Percentiles rank a stretch among this genome's conserved stretches.
Conservation (phyloP, 176 grass and related monocot species). For the Eragrostis curvula region DNA sequence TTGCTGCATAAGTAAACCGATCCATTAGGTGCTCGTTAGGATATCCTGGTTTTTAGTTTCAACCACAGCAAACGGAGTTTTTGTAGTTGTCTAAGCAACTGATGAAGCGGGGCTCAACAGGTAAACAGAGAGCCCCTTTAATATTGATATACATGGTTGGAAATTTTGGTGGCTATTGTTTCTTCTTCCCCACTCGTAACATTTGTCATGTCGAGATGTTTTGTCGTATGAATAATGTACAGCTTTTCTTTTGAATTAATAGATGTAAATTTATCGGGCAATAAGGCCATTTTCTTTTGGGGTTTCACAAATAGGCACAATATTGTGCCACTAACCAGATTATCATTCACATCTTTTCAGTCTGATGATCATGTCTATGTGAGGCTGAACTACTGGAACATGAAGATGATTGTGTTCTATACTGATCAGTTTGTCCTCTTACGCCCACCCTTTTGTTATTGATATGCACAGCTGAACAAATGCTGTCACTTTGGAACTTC, state of each 20-base stretch:
- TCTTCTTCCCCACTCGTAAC: constrained; percentile 24
- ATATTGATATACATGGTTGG: constrained; percentile 44
- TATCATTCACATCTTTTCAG: neutral
- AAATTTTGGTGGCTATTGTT: constrained; percentile 54
- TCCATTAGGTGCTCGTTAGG: constrained; percentile 20
- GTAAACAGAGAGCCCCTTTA: constrained; percentile 26
- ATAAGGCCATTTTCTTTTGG: neutral
- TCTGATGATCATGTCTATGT: neutral
- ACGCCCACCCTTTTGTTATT: too few species aligned
- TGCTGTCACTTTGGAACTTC: too few species aligned
- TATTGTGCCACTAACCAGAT: neutral
- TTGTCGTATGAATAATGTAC: constrained; percentile 68
- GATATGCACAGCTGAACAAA: too few species aligned
- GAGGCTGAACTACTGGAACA: neutral
- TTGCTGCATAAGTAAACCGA: constrained; percentile 54
- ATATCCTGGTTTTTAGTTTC: constrained; percentile 27
- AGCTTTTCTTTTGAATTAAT: constrained; percentile 46
- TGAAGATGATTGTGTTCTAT: neutral
- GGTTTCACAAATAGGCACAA: neutral
- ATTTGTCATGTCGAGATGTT: constrained; percentile 36
- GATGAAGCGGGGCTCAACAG: constrained; percentile 30
- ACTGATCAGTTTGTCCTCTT: too few species aligned
- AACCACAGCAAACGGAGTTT: constrained; percentile 31
- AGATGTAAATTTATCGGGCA: constrained; percentile 44
- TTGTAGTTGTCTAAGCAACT: constrained; percentile 29